Evolutionary conservation across 352 stramenopile genomes (phyloP).

Genomic region (Discostella stelligera): DNA sequence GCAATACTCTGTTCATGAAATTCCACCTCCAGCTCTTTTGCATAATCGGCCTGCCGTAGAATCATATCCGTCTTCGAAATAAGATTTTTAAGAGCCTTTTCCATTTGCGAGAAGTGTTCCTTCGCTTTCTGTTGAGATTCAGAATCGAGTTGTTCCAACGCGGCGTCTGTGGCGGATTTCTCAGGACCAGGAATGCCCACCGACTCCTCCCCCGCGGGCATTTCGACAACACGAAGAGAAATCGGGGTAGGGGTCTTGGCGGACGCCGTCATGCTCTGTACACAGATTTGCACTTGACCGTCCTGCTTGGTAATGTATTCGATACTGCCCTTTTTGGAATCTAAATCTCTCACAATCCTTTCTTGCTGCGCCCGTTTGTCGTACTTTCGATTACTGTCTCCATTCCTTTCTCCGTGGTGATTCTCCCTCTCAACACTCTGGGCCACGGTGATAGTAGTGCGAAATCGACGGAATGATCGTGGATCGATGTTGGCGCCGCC

Average conservation of each 20-base stretch:
- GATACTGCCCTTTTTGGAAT: conserved; percentile 40
- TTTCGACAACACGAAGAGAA: conserved; percentile 34
- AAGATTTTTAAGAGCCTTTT: conserved; percentile 57
- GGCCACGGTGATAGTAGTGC: conserved; percentile 45
- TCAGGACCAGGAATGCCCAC: conserved; percentile 14
- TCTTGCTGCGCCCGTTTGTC: conserved; percentile 13
- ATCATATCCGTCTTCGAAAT: conserved; percentile 67
- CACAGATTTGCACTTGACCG: conserved; percentile 43
- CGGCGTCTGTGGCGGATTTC: conserved; percentile 13
- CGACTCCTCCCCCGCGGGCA: conserved; percentile 19
- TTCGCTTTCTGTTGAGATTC: conserved; percentile 49
- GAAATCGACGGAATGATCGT: conserved; percentile 32
- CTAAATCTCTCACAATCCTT: conserved; percentile 42
- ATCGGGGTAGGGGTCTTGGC: conserved; percentile 43
- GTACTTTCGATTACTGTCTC: not conserved
- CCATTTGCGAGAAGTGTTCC: conserved; percentile 68
- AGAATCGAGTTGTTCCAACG: conserved; percentile 29
- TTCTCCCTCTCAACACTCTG: conserved; percentile 32
- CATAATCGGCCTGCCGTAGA: conserved; percentile 70
- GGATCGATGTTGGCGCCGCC: conserved; percentile 36
- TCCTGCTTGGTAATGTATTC: conserved; percentile 38
- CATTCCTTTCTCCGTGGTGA: conserved; percentile 28
- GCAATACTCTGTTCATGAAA: conserved; percentile 73
- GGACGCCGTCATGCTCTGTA: conserved; percentile 45
- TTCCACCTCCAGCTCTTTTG: conserved; percentile 64